Evolutionary conservation across 352 stramenopile species (phyloP).

Genomic region (Saprolegnia diclina): DNA sequence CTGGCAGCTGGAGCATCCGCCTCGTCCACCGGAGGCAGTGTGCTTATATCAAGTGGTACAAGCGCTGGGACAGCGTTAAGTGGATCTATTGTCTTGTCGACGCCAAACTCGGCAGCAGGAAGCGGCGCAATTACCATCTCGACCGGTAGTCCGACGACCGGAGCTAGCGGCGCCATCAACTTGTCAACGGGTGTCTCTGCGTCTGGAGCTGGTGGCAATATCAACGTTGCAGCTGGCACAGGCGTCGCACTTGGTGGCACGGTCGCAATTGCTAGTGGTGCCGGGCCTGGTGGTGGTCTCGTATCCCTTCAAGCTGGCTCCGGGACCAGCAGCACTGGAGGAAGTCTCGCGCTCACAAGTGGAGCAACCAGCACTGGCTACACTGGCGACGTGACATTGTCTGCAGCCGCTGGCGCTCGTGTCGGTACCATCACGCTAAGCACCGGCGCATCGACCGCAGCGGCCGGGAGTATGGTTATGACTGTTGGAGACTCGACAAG

Average conservation of each 20-base stretch:
- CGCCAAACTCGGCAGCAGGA: constrained; percentile 29
- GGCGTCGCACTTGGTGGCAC: constrained; percentile 16
- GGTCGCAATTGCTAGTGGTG: background rate
- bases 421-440: background rate
- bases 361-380: constrained; percentile 4
- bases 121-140: constrained; percentile 38
- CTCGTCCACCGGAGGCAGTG: constrained; percentile 15
- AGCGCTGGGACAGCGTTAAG: constrained; percentile 30
- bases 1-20: constrained; percentile 32
- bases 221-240: constrained; percentile 23
- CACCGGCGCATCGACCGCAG: background rate
- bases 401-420: background rate
- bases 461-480: constrained; percentile 21
- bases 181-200: background rate
- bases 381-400: constrained; percentile 6
- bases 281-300: background rate
- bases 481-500: constrained; percentile 35
- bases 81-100: constrained; percentile 34
- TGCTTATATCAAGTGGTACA: constrained; percentile 31
- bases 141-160: constrained; percentile 29
- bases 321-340: constrained; percentile 14
- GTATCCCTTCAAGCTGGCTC: background rate
- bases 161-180: background rate
- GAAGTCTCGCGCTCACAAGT: constrained; percentile 25
- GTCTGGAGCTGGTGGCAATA: background rate